Evolutionary conservation across 192 early-diverging fungal genomes (phyloP).

Genomic region (Gamsiella multidivaricata): DNA sequence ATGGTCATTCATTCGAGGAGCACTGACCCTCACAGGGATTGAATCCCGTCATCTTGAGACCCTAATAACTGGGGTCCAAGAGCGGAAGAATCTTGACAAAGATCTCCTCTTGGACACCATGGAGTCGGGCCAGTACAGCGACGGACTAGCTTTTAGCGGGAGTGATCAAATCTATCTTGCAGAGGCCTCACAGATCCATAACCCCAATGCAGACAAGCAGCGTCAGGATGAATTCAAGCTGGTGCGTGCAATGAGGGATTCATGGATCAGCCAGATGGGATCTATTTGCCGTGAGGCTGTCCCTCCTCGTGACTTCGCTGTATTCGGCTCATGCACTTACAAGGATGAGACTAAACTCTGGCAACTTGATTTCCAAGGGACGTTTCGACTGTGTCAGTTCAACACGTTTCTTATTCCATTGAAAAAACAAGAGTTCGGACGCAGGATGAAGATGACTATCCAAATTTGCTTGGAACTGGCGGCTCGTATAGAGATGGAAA

Average conservation of each 20-base stretch:
- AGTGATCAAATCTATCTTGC: constrained; percentile 4
- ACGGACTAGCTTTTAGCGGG: constrained; percentile 1
- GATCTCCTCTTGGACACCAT: background rate
- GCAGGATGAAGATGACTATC: too few species aligned
- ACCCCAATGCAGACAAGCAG: constrained; percentile 9
- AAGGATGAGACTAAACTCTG: too few species aligned
- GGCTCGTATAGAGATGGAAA: too few species aligned
- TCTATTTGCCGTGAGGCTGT: background rate
- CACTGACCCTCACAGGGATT: background rate
- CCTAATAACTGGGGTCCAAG: constrained; percentile 4
- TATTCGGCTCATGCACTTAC: background rate
- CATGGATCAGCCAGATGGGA: constrained; percentile 5
- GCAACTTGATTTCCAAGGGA: too few species aligned
- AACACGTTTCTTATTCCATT: too few species aligned
- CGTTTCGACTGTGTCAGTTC: too few species aligned
- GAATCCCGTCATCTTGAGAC: constrained; percentile 11
- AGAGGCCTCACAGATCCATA: constrained; percentile 6
- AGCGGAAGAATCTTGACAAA: background rate
- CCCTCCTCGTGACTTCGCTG: background rate
- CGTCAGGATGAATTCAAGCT: constrained; percentile 17
- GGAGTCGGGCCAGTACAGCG: constrained; percentile 1
- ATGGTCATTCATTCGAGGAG: constrained; percentile 7
- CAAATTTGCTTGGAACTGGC: too few species aligned
- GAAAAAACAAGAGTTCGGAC: too few species aligned
- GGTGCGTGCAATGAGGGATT: constrained; percentile 10